These are phyloP conservation scores for Phytophthora pini DNA, from an alignment of 352 stramenopile species.

Conservation along the genomic window DNA sequence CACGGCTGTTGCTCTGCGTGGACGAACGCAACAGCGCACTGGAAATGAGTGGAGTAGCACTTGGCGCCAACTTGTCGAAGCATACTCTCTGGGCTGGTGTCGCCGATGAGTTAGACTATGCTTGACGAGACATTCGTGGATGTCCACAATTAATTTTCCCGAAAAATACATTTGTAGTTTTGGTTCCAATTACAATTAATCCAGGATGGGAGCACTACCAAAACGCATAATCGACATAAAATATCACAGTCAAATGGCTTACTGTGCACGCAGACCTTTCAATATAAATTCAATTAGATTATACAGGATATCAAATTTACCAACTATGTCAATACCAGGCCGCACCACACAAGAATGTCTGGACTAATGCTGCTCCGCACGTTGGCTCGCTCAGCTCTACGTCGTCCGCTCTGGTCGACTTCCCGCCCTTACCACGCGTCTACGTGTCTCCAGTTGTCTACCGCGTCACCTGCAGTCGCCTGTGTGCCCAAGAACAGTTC, in stretches of 20 bases:
- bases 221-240: neutral
- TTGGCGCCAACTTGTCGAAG: too few species aligned
- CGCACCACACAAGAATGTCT: neutral
- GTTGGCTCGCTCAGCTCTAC: constrained; percentile 9
- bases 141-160: too few species aligned
- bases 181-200: neutral
- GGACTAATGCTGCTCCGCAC: constrained; percentile 14
- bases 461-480: neutral
- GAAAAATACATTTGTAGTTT: too few species aligned
- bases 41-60: too few species aligned
- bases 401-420: constrained; percentile 5
- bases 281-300: neutral
- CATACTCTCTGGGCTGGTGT: too few species aligned
- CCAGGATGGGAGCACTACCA: neutral
- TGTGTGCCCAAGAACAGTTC: neutral
- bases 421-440: constrained; percentile 6
- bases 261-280: too few species aligned
- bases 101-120: too few species aligned
- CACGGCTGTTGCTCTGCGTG: too few species aligned
- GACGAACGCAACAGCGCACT: too few species aligned
- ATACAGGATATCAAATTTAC: constrained; percentile 4
- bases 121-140: too few species aligned
- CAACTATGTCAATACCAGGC: too few species aligned
- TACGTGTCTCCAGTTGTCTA: constrained; percentile 6
- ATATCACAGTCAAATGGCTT: too few species aligned